Evolutionary conservation across 2,329 filamentous ascomycete species (phyloP), one percentile per base, ranked within the genome.

Genomic region (Phoma sp.): DNA sequence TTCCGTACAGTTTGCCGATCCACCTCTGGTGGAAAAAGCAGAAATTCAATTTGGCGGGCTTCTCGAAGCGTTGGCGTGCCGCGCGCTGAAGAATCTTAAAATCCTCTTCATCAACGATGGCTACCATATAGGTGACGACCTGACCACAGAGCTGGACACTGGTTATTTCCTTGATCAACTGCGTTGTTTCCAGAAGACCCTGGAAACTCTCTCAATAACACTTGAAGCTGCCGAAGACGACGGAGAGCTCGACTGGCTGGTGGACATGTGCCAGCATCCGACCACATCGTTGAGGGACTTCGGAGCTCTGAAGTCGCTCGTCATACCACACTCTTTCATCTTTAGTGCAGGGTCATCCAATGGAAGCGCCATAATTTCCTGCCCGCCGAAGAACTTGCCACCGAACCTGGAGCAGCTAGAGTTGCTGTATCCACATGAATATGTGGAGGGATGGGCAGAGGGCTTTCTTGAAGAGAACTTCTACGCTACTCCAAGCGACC

Each of bases 11-110:
- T 60, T 68, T n/a, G 55, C 61, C 6, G 65, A 69, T 37, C 54
- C 38, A 25, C 43, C 39, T 2, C 25, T 60, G 7, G 47, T 61
- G 10, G 43, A 60, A 15, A 59, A 63, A 27, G 56, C 58, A n/a
- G 59, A 62, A 5, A 48, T 59, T 7, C 39, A 58, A n/a, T 57
- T 69, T 19, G 32, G 54, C 12, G 56, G 62, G 29, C 44, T 69
- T 2, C 55, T 69, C 17, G 61, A 64, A 29, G 65, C 67, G 3
- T 44, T 69, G 31, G 61, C 49, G 17, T 69, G 60, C 40, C 38
- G 33, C 7, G 24, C 24, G 2, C 41, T 69, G 19, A 54, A n/a
- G 4, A 56, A 39, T 21, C 60, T 69, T 13, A 58, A 52, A 12
- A 49, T 69, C 5, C 36, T 50, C 2, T 46, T 68, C 36, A 56